Conservation (phyloP, 2,329 filamentous ascomycete genomes). For the Cladosporium halotolerans region DNA sequence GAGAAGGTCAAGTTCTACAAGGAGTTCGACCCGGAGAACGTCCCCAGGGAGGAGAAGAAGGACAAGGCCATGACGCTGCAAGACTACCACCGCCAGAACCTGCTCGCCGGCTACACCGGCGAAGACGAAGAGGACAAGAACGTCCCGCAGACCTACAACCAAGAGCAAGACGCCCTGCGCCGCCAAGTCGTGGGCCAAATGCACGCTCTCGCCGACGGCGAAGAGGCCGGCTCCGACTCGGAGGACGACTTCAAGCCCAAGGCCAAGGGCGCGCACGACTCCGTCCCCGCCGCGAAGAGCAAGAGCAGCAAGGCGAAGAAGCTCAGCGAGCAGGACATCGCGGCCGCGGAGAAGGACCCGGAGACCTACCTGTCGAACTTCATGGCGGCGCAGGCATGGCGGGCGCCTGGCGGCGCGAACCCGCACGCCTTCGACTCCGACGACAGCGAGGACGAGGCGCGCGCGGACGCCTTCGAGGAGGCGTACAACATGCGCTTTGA, state of each 20-base stretch:
- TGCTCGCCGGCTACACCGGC: slow-evolving; percentile 66
- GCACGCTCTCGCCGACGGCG: slow-evolving; percentile 53
- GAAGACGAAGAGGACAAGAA: slow-evolving; percentile 49
- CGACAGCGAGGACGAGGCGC: slow-evolving; percentile 67
- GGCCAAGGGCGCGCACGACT: slow-evolving; percentile 19
- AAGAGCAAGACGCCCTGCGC: slow-evolving; percentile 84
- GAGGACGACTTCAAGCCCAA: slow-evolving; percentile 59
- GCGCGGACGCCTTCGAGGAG: slow-evolving; percentile 80
- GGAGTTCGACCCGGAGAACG: slow-evolving; percentile 51
- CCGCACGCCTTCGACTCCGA: slow-evolving; percentile 89
- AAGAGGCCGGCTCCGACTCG: slow-evolving; percentile 47
- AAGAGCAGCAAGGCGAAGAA: slow-evolving; percentile 20
- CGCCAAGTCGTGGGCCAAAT: slow-evolving; percentile 73
- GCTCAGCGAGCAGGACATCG: slow-evolving; percentile 57
- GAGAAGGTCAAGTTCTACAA: slow-evolving; percentile 70
- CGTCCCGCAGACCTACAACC: slow-evolving; percentile 62
- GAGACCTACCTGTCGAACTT: slow-evolving; percentile 94
- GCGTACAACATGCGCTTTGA: slow-evolving; percentile 97
- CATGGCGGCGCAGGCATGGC: slow-evolving; percentile 86
- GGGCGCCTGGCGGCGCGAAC: slow-evolving; percentile 57
- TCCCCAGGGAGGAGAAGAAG: slow-evolving; percentile 45
- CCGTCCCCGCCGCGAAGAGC: slow-evolving; percentile 21
- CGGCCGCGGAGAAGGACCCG: slow-evolving; percentile 77
- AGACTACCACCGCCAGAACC: slow-evolving; percentile 87
- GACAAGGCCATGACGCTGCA: slow-evolving; percentile 79